phyloP scores from a whole-genome alignment of 2,329 filamentous ascomycete species.

The Alternaria sp. region DNA sequence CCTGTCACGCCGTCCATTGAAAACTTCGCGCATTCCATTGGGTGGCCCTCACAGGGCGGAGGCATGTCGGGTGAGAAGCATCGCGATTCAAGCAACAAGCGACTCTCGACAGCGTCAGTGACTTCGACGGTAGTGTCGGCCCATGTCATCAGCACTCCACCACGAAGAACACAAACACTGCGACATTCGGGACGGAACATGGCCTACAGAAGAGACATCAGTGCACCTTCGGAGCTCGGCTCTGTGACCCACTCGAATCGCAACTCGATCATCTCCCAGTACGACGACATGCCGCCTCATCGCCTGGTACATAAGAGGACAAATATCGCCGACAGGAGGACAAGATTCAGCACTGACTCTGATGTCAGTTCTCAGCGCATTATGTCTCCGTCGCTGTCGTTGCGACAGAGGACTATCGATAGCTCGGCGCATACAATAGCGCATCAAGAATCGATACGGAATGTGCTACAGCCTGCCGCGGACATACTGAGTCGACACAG shows the following conservation, averaged over 20 bases:
- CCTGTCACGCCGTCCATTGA: constrained; percentile 55
- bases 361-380: constrained; percentile 37
- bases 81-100: constrained; percentile 49
- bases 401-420: constrained; percentile 40
- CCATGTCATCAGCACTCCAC: constrained; percentile 62
- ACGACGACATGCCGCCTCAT: constrained; percentile 55
- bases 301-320: constrained; percentile 61
- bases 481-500: constrained; percentile 46
- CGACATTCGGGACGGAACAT: constrained; percentile 64
- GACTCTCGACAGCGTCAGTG: constrained; percentile 61
- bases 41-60: constrained; percentile 56
- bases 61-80: constrained; percentile 35
- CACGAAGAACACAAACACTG: constrained; percentile 55
- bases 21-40: constrained; percentile 59
- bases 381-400: constrained; percentile 40
- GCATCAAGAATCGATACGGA: constrained; percentile 45
- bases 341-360: constrained; percentile 44
- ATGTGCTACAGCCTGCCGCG: constrained; percentile 47
- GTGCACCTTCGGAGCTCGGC: constrained; percentile 50
- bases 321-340: constrained; percentile 57
- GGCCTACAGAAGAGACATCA: constrained; percentile 58
- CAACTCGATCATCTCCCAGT: constrained; percentile 53
- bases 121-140: constrained; percentile 65
- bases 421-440: constrained; percentile 42
- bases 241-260: constrained; percentile 56